A percentile compares a stretch with the other conserved stretches of the same genome.
phyloP scores from a whole-genome alignment of 2,329 filamentous ascomycete genomes.

The Dryadomyces quercus-mongolicae region DNA sequence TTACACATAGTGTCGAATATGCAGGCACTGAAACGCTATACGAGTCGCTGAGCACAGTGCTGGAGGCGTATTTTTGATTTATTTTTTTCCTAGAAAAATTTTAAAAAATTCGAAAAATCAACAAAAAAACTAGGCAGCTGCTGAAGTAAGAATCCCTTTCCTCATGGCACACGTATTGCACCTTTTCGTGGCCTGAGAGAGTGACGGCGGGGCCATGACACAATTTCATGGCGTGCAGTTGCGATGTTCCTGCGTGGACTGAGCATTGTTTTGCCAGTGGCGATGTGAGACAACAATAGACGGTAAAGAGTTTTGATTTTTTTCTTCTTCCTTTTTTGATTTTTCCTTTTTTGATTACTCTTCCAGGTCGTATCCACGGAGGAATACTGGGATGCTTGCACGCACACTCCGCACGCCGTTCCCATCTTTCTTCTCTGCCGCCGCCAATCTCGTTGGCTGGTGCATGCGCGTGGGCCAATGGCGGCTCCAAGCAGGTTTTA shows the following conservation, averaged over 20 bases:
- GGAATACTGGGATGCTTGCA: background rate
- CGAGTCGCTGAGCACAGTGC: no score
- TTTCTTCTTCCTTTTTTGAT: no score
- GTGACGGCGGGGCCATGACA: background rate
- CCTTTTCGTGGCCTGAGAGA: background rate
- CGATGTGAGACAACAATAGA: no score
- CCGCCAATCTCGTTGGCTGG: background rate
- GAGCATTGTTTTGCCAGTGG: no score
- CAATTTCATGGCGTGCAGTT: background rate
- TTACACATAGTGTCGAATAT: background rate
- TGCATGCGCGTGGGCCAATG: constrained; percentile 1
- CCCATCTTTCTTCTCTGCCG: background rate
- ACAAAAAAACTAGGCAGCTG: background rate
- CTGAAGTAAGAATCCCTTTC: background rate
- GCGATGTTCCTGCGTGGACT: no score
- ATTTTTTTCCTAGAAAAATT: background rate
- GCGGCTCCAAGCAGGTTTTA: background rate
- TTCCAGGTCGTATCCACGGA: background rate
- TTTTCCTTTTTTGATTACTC: background rate
- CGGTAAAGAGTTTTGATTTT: no score
- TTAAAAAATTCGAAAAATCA: no score
- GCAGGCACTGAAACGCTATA: background rate
- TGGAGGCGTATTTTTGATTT: background rate
- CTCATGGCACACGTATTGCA: background rate
- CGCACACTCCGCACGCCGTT: background rate